Evolutionary conservation across 2,329 filamentous ascomycete species (phyloP).

Genomic region (Cladosporium halotolerans): DNA sequence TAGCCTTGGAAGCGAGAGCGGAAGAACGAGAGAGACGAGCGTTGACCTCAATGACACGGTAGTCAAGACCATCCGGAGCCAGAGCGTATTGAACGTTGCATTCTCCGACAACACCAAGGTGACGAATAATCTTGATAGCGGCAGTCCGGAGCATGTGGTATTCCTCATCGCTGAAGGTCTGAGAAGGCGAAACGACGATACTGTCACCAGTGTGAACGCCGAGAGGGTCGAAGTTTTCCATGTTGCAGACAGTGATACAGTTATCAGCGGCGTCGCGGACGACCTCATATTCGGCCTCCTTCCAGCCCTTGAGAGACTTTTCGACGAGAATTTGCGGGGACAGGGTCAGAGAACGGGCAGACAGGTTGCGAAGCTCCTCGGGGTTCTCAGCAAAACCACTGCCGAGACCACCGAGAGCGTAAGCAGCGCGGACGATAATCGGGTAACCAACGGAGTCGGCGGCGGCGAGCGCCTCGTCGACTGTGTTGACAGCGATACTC

Average conservation of each 20-base stretch:
- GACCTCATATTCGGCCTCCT: slow-evolving; percentile 98
- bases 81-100: slow-evolving; percentile 98
- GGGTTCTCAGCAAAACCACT: slow-evolving; percentile 93
- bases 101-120: slow-evolving; percentile 94
- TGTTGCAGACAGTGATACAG: slow-evolving; percentile 98
- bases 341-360: slow-evolving; percentile 83
- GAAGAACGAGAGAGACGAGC: slow-evolving; percentile 96
- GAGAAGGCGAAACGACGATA: slow-evolving; percentile 93
- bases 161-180: slow-evolving; percentile 95
- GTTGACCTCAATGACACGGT: slow-evolving; percentile 98
- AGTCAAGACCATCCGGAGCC: slow-evolving; percentile 93
- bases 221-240: slow-evolving; percentile 97
- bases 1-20: slow-evolving; percentile 94
- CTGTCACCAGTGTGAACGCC: slow-evolving; percentile 98
- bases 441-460: slow-evolving; percentile 87
- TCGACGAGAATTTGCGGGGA: slow-evolving; percentile 96
- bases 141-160: slow-evolving; percentile 99
- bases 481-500: slow-evolving; percentile 83
- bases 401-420: slow-evolving; percentile 90
- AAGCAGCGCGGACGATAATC: slow-evolving; percentile 95
- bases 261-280: slow-evolving; percentile 96
- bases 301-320: slow-evolving; percentile 99
- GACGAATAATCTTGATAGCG: slow-evolving; percentile 96
- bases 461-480: slow-evolving; percentile 87
- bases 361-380: slow-evolving; percentile 89